Base-by-base conservation (phyloP, 1,284 basidiomycete species). In the Microstroma glucosiphilum region DNA sequence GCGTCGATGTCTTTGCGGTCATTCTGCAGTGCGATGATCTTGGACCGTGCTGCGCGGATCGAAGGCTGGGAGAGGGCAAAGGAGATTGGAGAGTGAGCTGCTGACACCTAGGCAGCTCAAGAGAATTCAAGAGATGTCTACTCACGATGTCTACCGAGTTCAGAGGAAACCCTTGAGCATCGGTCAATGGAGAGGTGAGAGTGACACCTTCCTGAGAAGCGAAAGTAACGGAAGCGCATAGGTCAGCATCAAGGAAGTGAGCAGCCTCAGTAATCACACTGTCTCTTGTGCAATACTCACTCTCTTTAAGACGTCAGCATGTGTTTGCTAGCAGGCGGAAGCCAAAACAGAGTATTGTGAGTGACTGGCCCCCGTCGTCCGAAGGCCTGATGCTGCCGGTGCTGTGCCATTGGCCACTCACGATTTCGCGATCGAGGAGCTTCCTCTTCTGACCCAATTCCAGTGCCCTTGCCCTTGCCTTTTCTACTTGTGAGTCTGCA, bases 91-190 rank as follows among this genome's bases (percentile, higher is more conserved):
- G 43, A n/a, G 6, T 48, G 17, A 17, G 43, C 15, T 6, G 43
- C 17, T 12, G 43, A 12, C 12, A 12, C 43, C 6, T 6, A 6
- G 12, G 13, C 13, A 37, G 30, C 3, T 37, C 30, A 9, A 9
- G 43, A 6, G 6, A 12, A 6, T 21, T 3, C 15, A 48, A 48
- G 13, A 4, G 3, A 6, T 6, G 3, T 13, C 15, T 7, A 54
- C 51, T 54, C 51, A 54, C 51, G 51, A 54, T 54, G 51, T 54
- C 51, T 2, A 54, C 51, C 21, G 51, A 23, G 21, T 17, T 25
- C 21, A 54, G 51, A 7, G 51, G 51, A 25, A 54, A 54, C 6
- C 51, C 51, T 13, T 54, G 17, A 25, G 21, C 13, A 21, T 54
- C 51, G 51, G 26, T 25, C 21, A 54, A 26, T 6, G 51, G 17